Conservation (phyloP, 768 basidiomycete genomes). For the Leucocoprinus sp. region DNA sequence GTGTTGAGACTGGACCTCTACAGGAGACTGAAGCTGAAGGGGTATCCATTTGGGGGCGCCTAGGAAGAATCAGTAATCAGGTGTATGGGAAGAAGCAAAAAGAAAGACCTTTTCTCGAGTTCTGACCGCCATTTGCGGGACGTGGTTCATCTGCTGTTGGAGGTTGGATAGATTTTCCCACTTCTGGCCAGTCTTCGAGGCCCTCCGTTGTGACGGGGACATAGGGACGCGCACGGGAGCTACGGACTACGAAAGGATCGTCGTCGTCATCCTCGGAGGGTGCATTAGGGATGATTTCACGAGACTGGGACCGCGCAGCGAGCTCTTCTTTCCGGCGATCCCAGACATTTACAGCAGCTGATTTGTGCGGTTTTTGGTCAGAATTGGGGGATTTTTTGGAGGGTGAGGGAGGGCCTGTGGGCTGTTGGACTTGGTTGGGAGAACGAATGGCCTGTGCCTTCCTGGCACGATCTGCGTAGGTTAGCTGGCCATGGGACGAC, state of each 20-base stretch:
- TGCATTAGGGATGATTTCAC: background rate
- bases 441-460: constrained; percentile 33
- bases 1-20: background rate
- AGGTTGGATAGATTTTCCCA: constrained; percentile 14
- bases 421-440: constrained; percentile 12
- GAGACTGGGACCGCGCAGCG: constrained; percentile 14
- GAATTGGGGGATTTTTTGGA: constrained; percentile 3
- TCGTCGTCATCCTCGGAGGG: constrained; percentile 2
- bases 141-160: constrained; percentile 5
- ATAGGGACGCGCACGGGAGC: background rate
- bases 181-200: constrained; percentile 16
- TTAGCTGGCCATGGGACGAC: constrained; percentile 31
- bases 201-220: background rate
- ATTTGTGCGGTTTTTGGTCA: constrained; percentile 9
- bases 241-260: constrained; percentile 7
- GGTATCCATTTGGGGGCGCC: constrained; percentile 7
- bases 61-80: background rate
- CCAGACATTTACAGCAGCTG: constrained; percentile 19
- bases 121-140: background rate
- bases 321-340: constrained; percentile 19
- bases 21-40: constrained; percentile 5
- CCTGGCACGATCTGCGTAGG: constrained; percentile 51
- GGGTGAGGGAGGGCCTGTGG: background rate
- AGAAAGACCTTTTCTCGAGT: constrained; percentile 2
- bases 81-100: background rate